Conservation (phyloP, 108 stramenopile species). For the Pseudonitzschia delicatissima region DNA sequence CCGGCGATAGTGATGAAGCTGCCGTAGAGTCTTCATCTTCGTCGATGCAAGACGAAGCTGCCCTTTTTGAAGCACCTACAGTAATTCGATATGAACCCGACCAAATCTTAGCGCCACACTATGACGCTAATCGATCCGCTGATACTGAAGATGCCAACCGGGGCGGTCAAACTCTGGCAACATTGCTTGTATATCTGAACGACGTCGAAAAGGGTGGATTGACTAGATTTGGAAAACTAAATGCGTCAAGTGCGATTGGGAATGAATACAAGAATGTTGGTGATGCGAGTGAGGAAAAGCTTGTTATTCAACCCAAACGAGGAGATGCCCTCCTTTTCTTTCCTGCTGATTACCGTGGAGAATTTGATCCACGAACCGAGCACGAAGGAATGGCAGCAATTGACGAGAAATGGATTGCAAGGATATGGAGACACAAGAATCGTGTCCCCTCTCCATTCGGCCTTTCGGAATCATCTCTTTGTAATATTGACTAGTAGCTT, state of each 20-base stretch:
- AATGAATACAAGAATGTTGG: background rate
- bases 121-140: constrained; percentile 75
- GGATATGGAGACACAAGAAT: constrained; percentile 69
- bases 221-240: constrained; percentile 63
- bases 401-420: constrained; percentile 81
- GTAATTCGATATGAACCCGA: constrained; percentile 71
- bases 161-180: constrained; percentile 78
- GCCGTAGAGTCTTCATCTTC: background rate
- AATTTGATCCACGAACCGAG: constrained; percentile 76
- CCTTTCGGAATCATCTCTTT: constrained; percentile 42
- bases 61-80: constrained; percentile 71
- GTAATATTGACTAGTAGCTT: constrained; percentile 7
- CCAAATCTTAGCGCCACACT: constrained; percentile 73
- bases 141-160: constrained; percentile 71
- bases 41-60: constrained; percentile 28
- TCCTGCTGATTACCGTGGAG: constrained; percentile 68
- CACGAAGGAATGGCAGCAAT: constrained; percentile 78
- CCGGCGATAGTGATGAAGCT: background rate
- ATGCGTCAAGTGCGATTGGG: constrained; percentile 16
- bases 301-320: constrained; percentile 55
- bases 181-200: constrained; percentile 77
- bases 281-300: constrained; percentile 23
- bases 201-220: constrained; percentile 74
- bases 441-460: constrained; percentile 75
- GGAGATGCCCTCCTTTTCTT: constrained; percentile 83